Percentiles rank a stretch among this genome's conserved stretches.
These are phyloP conservation scores for Neonectria hederae DNA, from an alignment of 2,329 filamentous ascomycete species.

Conservation along the genomic window DNA sequence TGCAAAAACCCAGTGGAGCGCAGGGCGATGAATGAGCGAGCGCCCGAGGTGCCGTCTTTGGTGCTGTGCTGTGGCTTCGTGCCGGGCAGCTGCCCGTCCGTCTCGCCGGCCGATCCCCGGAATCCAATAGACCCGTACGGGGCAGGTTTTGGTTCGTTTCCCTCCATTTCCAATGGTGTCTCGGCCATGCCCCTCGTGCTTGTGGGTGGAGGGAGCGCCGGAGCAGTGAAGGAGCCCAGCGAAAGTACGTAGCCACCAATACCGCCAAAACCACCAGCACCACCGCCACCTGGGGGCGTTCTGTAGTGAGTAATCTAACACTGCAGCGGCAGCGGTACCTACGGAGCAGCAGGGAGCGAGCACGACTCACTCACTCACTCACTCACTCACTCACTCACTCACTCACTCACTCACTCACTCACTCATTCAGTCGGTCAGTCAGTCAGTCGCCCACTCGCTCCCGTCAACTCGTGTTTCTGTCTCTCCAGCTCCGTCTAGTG, in stretches of 20 bases:
- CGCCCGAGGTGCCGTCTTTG: not conserved
- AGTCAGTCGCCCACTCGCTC: no score
- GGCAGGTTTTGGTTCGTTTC: slow-evolving; percentile 4
- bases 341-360: not conserved
- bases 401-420: not conserved
- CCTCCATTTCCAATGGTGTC: slow-evolving; percentile 2
- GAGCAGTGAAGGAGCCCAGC: slow-evolving; percentile 4
- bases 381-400: not conserved
- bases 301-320: slow-evolving; percentile 20
- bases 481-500: not conserved
- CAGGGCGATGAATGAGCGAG: not conserved
- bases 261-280: slow-evolving; percentile 27
- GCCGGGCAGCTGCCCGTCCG: slow-evolving; percentile 2
- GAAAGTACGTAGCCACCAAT: slow-evolving; percentile 30
- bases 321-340: slow-evolving; percentile 18
- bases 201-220: not conserved
- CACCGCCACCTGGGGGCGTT: slow-evolving; percentile 27
- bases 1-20: slow-evolving; percentile 13
- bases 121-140: slow-evolving; percentile 14
- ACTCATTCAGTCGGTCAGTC: no score
- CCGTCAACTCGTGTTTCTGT: not conserved
- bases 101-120: slow-evolving; percentile 10
- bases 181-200: not conserved
- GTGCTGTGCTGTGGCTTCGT: not conserved
- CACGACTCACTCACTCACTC: slow-evolving; percentile 4